Percentiles rank a stretch among this genome's conserved stretches.
Conservation (phyloP, 371 early-diverging fungal species). For the Homolaphlyctis polyrhiza region DNA sequence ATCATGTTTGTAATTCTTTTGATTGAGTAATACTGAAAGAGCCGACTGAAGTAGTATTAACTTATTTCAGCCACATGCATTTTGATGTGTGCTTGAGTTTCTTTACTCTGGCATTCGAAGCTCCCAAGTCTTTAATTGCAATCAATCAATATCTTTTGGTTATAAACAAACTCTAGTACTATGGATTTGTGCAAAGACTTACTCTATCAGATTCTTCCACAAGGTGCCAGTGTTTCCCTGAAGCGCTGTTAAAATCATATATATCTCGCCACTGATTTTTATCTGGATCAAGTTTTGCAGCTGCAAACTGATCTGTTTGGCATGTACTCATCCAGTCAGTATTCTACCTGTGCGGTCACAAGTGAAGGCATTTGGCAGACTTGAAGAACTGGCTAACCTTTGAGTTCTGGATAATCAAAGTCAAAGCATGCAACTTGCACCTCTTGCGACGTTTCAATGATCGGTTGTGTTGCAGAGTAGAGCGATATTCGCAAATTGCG, state of each 20-base stretch:
- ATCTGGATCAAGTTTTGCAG: background rate
- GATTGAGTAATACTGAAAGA: too few relatives aligned
- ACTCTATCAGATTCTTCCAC: too few relatives aligned
- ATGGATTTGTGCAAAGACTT: too few relatives aligned
- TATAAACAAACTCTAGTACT: too few relatives aligned
- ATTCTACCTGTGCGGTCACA: background rate
- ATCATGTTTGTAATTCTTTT: too few relatives aligned
- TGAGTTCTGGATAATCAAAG: slow-evolving; percentile 9
- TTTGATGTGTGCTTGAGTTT: too few relatives aligned
- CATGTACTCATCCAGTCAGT: background rate
- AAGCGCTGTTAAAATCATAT: slow-evolving; percentile 16
- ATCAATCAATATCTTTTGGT: too few relatives aligned
- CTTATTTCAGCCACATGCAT: too few relatives aligned
- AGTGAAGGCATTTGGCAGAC: background rate
- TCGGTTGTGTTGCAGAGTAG: slow-evolving; percentile 17
- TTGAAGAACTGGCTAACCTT: background rate
- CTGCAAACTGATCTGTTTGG: slow-evolving; percentile 13
- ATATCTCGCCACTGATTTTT: slow-evolving; percentile 15
- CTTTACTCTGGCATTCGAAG: too few relatives aligned
- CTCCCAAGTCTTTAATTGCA: too few relatives aligned
- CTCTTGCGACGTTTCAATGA: slow-evolving; percentile 12
- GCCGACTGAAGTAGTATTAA: too few relatives aligned
- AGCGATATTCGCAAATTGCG: background rate
- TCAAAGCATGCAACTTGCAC: slow-evolving; percentile 13
- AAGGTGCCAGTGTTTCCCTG: slow-evolving; percentile 8